phyloP scores from a whole-genome alignment of 306 rosid species.

The Ormosia emarginata region DNA sequence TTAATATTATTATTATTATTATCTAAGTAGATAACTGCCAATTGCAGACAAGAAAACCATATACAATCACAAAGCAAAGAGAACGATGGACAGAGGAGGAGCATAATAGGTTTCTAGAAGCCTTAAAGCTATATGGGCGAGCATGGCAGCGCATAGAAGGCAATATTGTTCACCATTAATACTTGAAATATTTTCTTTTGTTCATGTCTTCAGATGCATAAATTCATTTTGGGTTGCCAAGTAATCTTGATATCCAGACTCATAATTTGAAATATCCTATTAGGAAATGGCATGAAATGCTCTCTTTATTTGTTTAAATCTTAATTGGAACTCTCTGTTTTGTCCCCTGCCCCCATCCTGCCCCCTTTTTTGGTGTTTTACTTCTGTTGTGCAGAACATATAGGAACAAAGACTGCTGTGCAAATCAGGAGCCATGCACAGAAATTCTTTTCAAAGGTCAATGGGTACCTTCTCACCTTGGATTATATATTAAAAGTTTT shows the following conservation, averaged over 20 bases:
- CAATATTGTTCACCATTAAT: background rate
- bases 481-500: conserved; percentile 19
- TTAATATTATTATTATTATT: background rate
- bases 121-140: conserved; percentile 90
- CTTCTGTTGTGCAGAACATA: conserved; percentile 71
- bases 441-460: conserved; percentile 97
- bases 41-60: conserved; percentile 83
- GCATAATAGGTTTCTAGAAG: conserved; percentile 89
- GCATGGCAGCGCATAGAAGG: conserved; percentile 99
- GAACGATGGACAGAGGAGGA: conserved; percentile 99
- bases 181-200: background rate
- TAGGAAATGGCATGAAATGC: conserved; percentile 4
- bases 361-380: conserved; percentile 15
- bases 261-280: background rate
- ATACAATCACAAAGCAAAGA: conserved; percentile 96
- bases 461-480: conserved; percentile 49
- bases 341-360: background rate
- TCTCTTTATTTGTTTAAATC: conserved; percentile 1
- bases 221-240: background rate
- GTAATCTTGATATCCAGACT: conserved; percentile 12
- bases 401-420: conserved; percentile 99
- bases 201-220: conserved; percentile 15
- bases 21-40: conserved; percentile 20
- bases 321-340: background rate
- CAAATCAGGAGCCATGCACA: conserved; percentile 99